Conservation (phyloP, 495 filamentous ascomycete genomes). For the Penicillium pancosmium region DNA sequence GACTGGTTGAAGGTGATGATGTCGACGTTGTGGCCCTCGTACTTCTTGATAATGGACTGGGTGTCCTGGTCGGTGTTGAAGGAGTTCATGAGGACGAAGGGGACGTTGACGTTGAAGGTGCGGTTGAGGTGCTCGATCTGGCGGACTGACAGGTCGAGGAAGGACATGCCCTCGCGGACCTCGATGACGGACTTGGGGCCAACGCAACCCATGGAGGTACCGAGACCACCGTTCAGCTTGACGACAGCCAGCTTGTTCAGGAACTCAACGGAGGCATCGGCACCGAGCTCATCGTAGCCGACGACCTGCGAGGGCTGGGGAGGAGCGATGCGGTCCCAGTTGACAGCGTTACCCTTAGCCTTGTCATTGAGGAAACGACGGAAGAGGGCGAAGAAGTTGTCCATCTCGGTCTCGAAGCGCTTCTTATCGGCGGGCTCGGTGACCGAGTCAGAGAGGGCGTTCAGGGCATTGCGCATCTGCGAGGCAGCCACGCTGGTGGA, state of each 20-base stretch:
- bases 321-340: slow-evolving; percentile 95
- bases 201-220: slow-evolving; percentile 99
- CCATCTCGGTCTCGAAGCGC: slow-evolving; percentile 97
- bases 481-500: slow-evolving; percentile 96
- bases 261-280: slow-evolving; percentile 85
- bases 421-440: slow-evolving; percentile 82
- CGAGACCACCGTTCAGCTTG: slow-evolving; percentile 98
- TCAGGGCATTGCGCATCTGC: slow-evolving; percentile 98
- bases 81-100: slow-evolving; percentile 99
- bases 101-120: slow-evolving; percentile 95
- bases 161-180: slow-evolving; percentile 99
- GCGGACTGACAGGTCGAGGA: slow-evolving; percentile 97
- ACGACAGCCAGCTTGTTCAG: slow-evolving; percentile 97
- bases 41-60: slow-evolving; percentile 99
- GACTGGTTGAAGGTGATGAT: slow-evolving; percentile 99
- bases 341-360: slow-evolving; percentile 92
- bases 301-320: slow-evolving; percentile 91
- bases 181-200: slow-evolving; percentile 99
- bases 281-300: slow-evolving; percentile 84
- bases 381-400: slow-evolving; percentile 99
- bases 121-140: slow-evolving; percentile 99
- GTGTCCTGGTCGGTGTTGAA: slow-evolving; percentile 99
- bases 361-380: slow-evolving; percentile 97
- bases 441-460: slow-evolving; percentile 87
- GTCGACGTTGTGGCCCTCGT: slow-evolving; percentile 99